Base-by-base conservation (phyloP, 192 early-diverging fungal species). In the Diversispora eburnea region DNA sequence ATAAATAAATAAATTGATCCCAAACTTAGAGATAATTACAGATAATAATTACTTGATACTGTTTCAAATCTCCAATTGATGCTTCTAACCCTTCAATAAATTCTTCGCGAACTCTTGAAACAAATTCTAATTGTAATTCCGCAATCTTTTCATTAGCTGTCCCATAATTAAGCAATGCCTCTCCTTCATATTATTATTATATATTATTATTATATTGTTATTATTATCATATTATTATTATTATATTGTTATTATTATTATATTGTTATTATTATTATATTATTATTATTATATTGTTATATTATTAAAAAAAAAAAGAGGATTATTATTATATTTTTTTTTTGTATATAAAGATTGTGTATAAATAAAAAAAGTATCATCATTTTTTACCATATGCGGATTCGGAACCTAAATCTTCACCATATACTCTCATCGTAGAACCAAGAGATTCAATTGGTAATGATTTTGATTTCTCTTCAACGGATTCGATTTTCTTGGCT, bases 401-500 rank as follows among this genome's bases (percentile, higher is more conserved):
- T 52, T 81, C 69, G 10, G 78, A 55, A 8, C 70, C 65, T 74
- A 88, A 77, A 20, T 77, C 76, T 52, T 73, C 60, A 42, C 92
- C 92, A 69, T 89, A 87, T 15, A 77, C 68, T n/a, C 84, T 76
- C 90, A 92, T 89, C 12, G 84, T 80, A 22, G 78, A 67, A 5
- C 88, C 92, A 62, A 93, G 79, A 42, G 85, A 83, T 71, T 92
- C 88, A 19, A 91, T 74, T 20, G 89, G 83, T 49, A 82, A 77
- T 17, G 86, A 75, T 81, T 91, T 91, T 20, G 76, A 78, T 74
- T 87, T 87, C 51, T 87, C 88, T 57, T 87, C 85, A 55, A 85
- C 78, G 66, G 87, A 84, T 22, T 87, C 84, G 78, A 90, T 89
- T 68, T 84, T 89, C 75, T 91, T 93, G 48, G 83, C 84, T 75